Evolutionary conservation across 2,329 filamentous ascomycete genomes (phyloP).

Genomic region (Neopestalotiopsis rosae): DNA sequence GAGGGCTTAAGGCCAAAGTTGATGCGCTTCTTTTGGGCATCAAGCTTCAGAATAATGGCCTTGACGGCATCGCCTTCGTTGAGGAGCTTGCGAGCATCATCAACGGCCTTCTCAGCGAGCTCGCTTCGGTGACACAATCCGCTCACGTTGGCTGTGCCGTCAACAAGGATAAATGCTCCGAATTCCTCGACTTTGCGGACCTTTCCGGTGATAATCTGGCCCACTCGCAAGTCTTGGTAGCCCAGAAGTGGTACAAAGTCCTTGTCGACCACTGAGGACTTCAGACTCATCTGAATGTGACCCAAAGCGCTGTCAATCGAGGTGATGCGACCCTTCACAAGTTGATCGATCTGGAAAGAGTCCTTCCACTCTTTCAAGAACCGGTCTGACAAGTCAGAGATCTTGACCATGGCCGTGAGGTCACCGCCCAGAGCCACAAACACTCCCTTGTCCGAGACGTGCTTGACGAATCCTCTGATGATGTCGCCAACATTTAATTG

Average conservation of each 20-base stretch:
- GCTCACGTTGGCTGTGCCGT: conserved; percentile 86
- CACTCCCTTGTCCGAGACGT: conserved; percentile 85
- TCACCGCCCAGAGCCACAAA: conserved; percentile 85
- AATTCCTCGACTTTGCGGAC: conserved; percentile 94
- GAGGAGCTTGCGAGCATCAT: conserved; percentile 89
- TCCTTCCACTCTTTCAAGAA: conserved; percentile 97
- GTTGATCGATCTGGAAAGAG: conserved; percentile 83
- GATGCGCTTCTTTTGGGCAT: conserved; percentile 76
- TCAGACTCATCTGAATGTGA: conserved; percentile 85
- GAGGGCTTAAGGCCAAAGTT: conserved; percentile 93
- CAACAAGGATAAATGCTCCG: conserved; percentile 90
- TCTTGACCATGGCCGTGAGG: conserved; percentile 81
- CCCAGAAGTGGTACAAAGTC: conserved; percentile 76
- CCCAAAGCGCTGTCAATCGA: conserved; percentile 70
- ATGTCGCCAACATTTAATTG: conserved; percentile 79
- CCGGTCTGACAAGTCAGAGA: conserved; percentile 86
- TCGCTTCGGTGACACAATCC: conserved; percentile 92
- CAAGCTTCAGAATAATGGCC: conserved; percentile 82
- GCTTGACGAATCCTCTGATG: conserved; percentile 90
- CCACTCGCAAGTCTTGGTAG: conserved; percentile 77
- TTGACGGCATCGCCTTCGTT: conserved; percentile 92
- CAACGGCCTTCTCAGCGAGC: conserved; percentile 83
- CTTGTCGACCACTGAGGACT: conserved; percentile 81
- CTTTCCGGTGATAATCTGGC: conserved; percentile 86
- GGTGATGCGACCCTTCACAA: conserved; percentile 86